A percentile compares a stretch with the other conserved stretches of the same genome.
These are phyloP conservation scores for Gloeostereum incarnatum DNA, from an alignment of 768 basidiomycete species.

Conservation along the genomic window DNA sequence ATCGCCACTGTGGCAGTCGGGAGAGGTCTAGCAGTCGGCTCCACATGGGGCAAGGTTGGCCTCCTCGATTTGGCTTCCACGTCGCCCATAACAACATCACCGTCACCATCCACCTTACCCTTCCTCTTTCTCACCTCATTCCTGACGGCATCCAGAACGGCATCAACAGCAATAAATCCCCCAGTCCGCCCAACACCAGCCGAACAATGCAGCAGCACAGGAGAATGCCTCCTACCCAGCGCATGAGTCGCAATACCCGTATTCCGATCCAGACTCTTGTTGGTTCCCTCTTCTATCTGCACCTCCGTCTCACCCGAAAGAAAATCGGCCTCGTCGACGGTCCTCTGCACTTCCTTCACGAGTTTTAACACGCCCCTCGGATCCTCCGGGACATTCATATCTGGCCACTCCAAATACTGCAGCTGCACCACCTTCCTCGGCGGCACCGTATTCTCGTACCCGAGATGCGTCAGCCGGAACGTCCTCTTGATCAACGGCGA, in stretches of 20 bases:
- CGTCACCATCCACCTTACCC: neutral
- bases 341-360: slow-evolving; percentile 58
- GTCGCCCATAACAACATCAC: too few relatives aligned
- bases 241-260: slow-evolving; percentile 51
- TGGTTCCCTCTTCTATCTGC: slow-evolving; percentile 1
- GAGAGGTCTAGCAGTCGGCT: too few relatives aligned
- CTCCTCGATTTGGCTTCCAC: too few relatives aligned
- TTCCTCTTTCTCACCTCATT: slow-evolving; percentile 36
- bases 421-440: slow-evolving; percentile 73
- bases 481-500: slow-evolving; percentile 42
- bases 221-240: slow-evolving; percentile 32
- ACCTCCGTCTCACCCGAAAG: slow-evolving; percentile 1
- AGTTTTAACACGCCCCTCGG: slow-evolving; percentile 68
- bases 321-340: slow-evolving; percentile 19
- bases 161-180: slow-evolving; percentile 85
- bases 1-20: too few relatives aligned
- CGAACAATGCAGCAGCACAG: slow-evolving; percentile 81
- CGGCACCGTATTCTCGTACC: slow-evolving; percentile 47
- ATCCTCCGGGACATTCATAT: slow-evolving; percentile 89
- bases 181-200: slow-evolving; percentile 95
- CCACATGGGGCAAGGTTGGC: too few relatives aligned
- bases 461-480: slow-evolving; percentile 59
- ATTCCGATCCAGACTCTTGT: slow-evolving; percentile 30
- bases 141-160: slow-evolving; percentile 68
- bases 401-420: slow-evolving; percentile 94